phyloP scores from a whole-genome alignment of 306 rosid genomes.

The Canavalia ensiformis region DNA sequence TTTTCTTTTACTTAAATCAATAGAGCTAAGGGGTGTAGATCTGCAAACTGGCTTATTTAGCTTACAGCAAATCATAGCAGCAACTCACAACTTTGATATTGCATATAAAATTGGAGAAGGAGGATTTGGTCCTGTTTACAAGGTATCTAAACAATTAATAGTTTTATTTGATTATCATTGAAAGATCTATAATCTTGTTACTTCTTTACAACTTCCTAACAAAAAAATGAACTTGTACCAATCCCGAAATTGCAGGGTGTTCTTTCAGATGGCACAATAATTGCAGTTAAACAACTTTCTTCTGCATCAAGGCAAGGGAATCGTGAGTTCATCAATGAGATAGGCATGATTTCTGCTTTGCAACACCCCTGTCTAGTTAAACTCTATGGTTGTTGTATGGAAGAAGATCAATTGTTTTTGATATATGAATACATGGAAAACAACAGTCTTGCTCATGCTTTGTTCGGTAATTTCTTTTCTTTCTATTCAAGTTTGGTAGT shows the following conservation, averaged over 20 bases:
- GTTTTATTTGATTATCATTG: neutral
- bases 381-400: constrained; percentile 73
- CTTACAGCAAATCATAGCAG: constrained; percentile 67
- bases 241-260: constrained; percentile 59
- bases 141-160: neutral
- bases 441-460: constrained; percentile 61
- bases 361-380: constrained; percentile 73
- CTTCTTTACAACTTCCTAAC: neutral
- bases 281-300: constrained; percentile 75
- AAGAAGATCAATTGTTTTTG: constrained; percentile 66
- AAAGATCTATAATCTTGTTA: neutral
- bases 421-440: constrained; percentile 48
- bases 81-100: constrained; percentile 53
- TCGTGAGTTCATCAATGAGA: constrained; percentile 48
- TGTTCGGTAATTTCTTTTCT: constrained; percentile 60
- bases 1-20: constrained; percentile 7
- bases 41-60: constrained; percentile 63
- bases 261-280: constrained; percentile 61
- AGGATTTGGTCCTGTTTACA: too few relatives aligned
- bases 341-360: constrained; percentile 75
- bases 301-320: too few relatives aligned
- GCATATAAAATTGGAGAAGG: too few relatives aligned
- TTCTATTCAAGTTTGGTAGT: neutral
- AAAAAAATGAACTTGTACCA: neutral
- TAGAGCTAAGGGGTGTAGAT: constrained; percentile 63